Base-by-base conservation (phyloP, 1,284 basidiomycete genomes). In the Tilletia caries region DNA sequence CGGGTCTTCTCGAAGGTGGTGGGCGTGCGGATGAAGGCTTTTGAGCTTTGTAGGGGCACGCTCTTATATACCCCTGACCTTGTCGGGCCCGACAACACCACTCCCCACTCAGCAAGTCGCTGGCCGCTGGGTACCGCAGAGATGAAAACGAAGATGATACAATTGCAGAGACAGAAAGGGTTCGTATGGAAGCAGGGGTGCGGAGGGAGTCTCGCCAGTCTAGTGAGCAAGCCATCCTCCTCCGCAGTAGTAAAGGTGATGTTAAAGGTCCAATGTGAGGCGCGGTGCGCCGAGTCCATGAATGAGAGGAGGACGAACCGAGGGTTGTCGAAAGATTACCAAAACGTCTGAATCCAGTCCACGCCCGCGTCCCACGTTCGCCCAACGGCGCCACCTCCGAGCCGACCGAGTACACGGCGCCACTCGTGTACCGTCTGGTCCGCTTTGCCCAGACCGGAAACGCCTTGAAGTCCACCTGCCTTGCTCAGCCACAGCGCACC, bases 301-400 rank as follows among this genome's bases (percentile, higher is more conserved):
- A 10, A 10, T 10, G 37, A 41, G 15, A 41, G 13, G 15, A 41
- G 15, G 37, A 10, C 37, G 10, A 41, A 41, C 10, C 8, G 37
- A 41, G 37, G 37, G 37, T 41, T 15, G 37, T 41, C 37, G 37
- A 41, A 20, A 25, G 1, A 2, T 27, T 20, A 62, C 32, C 29
- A 62, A 29, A 62, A 27, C 58, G 58, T 29, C 32, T 62, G 58
- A 20, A 73, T 71, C 73, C 74, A 75, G 20, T 80, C 77, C 6
- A 78, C 74, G 23, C 73, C 67, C 29, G 71, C 71, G 64, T 79
- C 73, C 77, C 77, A 80, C 2, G 69, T 71, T 43, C 71, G 65
- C 25, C 78, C 78, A 1, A 80, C 78, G 2, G 69, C 68, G 25
- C 78, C 78, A 46, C 74, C 74, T 15, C 77, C 78, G 2, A 80